phyloP scores from a whole-genome alignment of 2,329 filamentous ascomycete genomes.

The Penicillium occitanis region DNA sequence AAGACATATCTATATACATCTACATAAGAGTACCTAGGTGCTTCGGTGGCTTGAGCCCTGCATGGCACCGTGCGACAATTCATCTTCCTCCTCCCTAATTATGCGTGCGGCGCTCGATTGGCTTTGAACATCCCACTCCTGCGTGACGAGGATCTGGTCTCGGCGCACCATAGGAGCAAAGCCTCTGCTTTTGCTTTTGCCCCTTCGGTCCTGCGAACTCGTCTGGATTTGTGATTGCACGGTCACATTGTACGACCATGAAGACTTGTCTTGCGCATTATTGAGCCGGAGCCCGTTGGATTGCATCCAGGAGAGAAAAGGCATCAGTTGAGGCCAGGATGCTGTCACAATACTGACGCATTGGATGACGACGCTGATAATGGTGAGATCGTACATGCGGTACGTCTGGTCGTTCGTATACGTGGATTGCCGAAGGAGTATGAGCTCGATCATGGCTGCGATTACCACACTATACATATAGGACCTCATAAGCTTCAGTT shows the following conservation, averaged over 20 bases:
- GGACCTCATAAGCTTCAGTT: not conserved
- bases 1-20: slow-evolving; percentile 9
- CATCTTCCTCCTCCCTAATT: slow-evolving; percentile 23
- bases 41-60: slow-evolving; percentile 13
- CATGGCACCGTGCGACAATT: slow-evolving; percentile 5
- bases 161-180: slow-evolving; percentile 13
- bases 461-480: slow-evolving; percentile 22
- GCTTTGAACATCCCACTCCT: slow-evolving; percentile 24
- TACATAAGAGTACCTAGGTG: slow-evolving; percentile 11
- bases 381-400: slow-evolving; percentile 25
- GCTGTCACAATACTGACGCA: slow-evolving; percentile 30
- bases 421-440: slow-evolving; percentile 20
- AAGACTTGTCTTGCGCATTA: slow-evolving; percentile 14
- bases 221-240: slow-evolving; percentile 16
- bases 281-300: slow-evolving; percentile 25
- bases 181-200: slow-evolving; percentile 10
- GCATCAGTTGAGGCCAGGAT: slow-evolving; percentile 27
- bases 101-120: slow-evolving; percentile 26
- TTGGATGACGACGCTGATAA: slow-evolving; percentile 25
- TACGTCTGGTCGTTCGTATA: slow-evolving; percentile 24
- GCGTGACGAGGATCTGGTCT: slow-evolving; percentile 21
- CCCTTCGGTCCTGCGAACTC: slow-evolving; percentile 13
- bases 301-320: slow-evolving; percentile 27
- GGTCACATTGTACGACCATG: slow-evolving; percentile 18
- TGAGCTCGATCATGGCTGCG: slow-evolving; percentile 23